Base-by-base conservation (phyloP, 1,139 yeast genomes). In the Debaryomyces coudertii region DNA sequence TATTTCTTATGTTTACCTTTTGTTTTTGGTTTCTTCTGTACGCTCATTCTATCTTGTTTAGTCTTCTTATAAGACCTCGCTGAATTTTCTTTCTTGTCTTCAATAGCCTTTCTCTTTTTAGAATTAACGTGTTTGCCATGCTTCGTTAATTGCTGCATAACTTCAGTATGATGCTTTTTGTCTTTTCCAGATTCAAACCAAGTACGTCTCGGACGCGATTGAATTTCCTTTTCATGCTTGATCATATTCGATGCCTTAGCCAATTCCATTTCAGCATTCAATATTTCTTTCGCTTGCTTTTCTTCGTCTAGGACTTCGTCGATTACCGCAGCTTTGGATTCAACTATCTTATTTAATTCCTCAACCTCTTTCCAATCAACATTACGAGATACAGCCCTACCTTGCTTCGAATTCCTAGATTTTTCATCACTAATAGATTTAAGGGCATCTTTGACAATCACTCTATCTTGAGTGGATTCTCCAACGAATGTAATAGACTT, bases 401-500 rank as follows among this genome's bases (percentile, higher is more conserved):
- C 79, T 63, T 60, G 58, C 24, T 60, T 58, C 42, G 67, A 65
- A 34, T 66, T 69, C 34, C 69, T 71, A 24, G 60, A 56, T 43
- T 78, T 80, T 3, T 79, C 81, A 47, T 82, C 78, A 29, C 57
- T 62, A 37, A 72, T 56, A 7, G 76, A 68, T 60, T 84, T 87
- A 54, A 93, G 83, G 2, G 96, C 96, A 23, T 84, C 89, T 63
- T 87, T 90, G 12, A 93, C 98, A 57, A 95, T 90, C 36, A 79
- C 73, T 69, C 99, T 83, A 56, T 93, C 99, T 48, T 77, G 80
- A 18, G 89, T 76, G 1, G 89, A 76, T 64, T 93, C 99, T 15
- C 98, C 98, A 7, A 95, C 99, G 65, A 93, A 83, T 3, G 98
- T 85, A 39, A 93, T 86, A 40, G 97, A 87, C 47, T 80, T 80